Conservation (phyloP, 2,329 filamentous ascomycete species). For the Pseudogymnoascus sp. region DNA sequence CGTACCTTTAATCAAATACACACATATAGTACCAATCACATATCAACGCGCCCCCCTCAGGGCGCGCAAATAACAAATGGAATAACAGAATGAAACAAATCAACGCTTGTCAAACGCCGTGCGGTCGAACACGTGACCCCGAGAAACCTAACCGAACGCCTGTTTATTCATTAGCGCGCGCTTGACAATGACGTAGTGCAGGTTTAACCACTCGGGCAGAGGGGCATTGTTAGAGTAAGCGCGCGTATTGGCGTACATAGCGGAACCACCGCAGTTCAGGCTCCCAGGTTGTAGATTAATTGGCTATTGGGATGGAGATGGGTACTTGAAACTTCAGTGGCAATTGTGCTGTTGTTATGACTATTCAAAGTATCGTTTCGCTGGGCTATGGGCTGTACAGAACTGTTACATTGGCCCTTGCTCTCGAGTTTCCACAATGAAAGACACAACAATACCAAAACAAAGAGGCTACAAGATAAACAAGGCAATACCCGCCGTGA, state of each 20-base stretch:
- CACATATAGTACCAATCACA: neutral
- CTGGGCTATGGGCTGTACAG: too few species aligned
- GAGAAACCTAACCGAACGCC: neutral
- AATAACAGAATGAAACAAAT: neutral
- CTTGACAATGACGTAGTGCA: neutral
- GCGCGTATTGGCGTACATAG: neutral
- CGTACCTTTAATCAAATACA: neutral
- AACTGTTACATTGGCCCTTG: too few species aligned
- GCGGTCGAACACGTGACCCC: neutral
- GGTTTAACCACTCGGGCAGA: neutral
- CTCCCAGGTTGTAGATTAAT: neutral
- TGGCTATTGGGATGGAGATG: neutral
- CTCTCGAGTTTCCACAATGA: too few species aligned
- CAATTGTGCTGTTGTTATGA: neutral
- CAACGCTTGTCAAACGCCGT: neutral
- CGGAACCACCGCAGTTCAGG: neutral
- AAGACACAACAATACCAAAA: neutral
- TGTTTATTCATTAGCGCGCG: neutral
- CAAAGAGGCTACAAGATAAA: neutral
- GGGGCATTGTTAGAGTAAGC: neutral
- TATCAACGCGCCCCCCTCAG: too few species aligned
- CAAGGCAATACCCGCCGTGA: neutral
- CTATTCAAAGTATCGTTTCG: neutral
- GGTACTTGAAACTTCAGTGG: neutral
- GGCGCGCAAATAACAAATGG: neutral